Percentiles rank a stretch among this genome's conserved stretches.
These are phyloP conservation scores for Apiotrichum veenhuisii DNA, from an alignment of 1,284 basidiomycete genomes.

Conservation along the genomic window DNA sequence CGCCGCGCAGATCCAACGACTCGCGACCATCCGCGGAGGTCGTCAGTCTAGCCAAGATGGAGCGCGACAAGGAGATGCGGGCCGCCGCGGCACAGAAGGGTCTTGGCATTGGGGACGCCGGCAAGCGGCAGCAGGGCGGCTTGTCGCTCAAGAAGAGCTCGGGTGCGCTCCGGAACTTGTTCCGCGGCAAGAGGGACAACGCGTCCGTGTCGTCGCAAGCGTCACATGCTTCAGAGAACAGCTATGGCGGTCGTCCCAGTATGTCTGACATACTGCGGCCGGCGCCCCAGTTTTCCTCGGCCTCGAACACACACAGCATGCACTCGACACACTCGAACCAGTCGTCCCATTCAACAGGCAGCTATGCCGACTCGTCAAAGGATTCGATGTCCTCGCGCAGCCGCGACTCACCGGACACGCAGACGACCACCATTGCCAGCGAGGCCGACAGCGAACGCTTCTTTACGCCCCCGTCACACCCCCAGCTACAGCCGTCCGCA, in stretches of 20 bases:
- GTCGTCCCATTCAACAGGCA: neutral
- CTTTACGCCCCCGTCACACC: slow-evolving; percentile 2
- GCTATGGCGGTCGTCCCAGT: neutral
- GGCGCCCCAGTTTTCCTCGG: neutral
- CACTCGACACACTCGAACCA: neutral
- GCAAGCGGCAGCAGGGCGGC: slow-evolving; percentile 27
- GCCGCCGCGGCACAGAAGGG: neutral
- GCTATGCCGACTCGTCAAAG: neutral
- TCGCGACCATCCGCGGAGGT: neutral
- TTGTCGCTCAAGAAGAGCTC: slow-evolving; percentile 45
- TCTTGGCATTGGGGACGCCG: slow-evolving; percentile 12
- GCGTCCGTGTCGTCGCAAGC: slow-evolving; percentile 18
- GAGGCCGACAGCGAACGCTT: neutral
- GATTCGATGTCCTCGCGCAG: neutral
- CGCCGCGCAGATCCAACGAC: neutral
- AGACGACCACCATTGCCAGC: neutral
- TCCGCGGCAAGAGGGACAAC: slow-evolving; percentile 50
- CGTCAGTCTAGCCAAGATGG: neutral
- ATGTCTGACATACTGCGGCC: slow-evolving; percentile 1
- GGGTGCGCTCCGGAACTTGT: slow-evolving; percentile 44
- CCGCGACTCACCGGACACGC: neutral
- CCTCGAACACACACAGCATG: neutral
- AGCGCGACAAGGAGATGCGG: neutral
- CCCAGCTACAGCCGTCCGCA: neutral
- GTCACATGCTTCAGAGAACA: slow-evolving; percentile 14